Percentiles rank a stretch among this genome's conserved stretches.
Conservation (phyloP, 208 protist genomes). For the Leishmania lainsoni region DNA sequence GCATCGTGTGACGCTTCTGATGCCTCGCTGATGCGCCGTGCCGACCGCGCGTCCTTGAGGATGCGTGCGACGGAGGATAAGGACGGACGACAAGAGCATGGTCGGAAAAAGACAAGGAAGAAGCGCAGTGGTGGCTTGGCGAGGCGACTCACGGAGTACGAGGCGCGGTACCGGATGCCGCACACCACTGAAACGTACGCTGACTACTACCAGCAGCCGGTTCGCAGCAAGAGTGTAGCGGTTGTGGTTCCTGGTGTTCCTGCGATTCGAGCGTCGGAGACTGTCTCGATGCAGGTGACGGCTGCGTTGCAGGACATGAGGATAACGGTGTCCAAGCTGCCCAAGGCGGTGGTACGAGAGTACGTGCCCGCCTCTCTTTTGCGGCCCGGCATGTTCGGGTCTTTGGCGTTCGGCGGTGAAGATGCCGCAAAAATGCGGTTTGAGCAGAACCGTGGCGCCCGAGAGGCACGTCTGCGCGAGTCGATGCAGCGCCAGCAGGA, state of each 20-base stretch:
- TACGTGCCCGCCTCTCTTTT: constrained; percentile 43
- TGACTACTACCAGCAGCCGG: constrained; percentile 58
- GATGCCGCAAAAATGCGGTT: constrained; percentile 31
- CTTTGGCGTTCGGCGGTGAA: constrained; percentile 50
- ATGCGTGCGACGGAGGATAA: background rate
- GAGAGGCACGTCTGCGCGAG: constrained; percentile 36
- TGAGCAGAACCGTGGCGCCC: constrained; percentile 47
- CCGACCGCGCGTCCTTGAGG: background rate
- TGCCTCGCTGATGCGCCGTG: background rate
- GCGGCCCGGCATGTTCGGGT: constrained; percentile 40
- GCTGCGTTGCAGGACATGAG: constrained; percentile 40
- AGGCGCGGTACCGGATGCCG: constrained; percentile 45
- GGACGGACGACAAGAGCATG: background rate
- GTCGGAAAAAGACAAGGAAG: background rate
- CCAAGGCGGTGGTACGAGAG: constrained; percentile 25
- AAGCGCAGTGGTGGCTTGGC: background rate
- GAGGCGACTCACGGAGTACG: constrained; percentile 53
- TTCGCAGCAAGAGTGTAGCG: background rate
- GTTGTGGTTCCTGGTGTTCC: background rate
- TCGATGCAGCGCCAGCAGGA: constrained; percentile 54
- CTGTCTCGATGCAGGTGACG: constrained; percentile 13
- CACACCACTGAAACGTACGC: constrained; percentile 52
- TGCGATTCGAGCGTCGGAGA: constrained; percentile 15
- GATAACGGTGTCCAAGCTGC: constrained; percentile 36
- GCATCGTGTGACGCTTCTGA: background rate